phyloP scores from a whole-genome alignment of 208 protist species.

The Naegleria fowleri region DNA sequence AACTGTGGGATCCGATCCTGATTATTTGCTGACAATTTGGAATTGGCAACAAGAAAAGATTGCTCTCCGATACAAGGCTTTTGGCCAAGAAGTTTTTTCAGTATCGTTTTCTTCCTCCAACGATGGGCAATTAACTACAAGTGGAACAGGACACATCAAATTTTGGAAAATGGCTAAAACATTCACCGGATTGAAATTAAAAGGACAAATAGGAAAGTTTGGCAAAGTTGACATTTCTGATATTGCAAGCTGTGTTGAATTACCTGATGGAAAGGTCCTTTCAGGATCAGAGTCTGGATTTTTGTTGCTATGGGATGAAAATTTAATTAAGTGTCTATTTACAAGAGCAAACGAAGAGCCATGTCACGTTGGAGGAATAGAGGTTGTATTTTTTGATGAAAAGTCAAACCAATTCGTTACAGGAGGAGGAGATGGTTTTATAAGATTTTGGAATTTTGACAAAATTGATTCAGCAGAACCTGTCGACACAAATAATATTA shows the following conservation, averaged over 20 bases:
- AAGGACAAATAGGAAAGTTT: slow-evolving; percentile 93
- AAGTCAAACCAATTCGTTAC: slow-evolving; percentile 66
- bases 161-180: slow-evolving; percentile 96
- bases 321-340: slow-evolving; percentile 87
- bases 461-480: slow-evolving; percentile 82
- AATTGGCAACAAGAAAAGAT: slow-evolving; percentile 77
- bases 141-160: slow-evolving; percentile 89
- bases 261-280: slow-evolving; percentile 88
- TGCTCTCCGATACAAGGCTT: slow-evolving; percentile 89
- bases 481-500: slow-evolving; percentile 61
- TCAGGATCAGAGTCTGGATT: slow-evolving; percentile 84
- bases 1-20: slow-evolving; percentile 81
- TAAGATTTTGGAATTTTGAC: slow-evolving; percentile 83
- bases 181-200: slow-evolving; percentile 95
- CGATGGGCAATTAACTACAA: slow-evolving; percentile 80
- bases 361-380: slow-evolving; percentile 70
- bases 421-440: slow-evolving; percentile 86
- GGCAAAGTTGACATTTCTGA: slow-evolving; percentile 92
- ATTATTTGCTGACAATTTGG: slow-evolving; percentile 93
- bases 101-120: slow-evolving; percentile 82
- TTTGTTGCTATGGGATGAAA: slow-evolving; percentile 93
- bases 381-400: slow-evolving; percentile 57
- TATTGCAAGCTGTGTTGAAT: slow-evolving; percentile 77
- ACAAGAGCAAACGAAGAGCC: slow-evolving; percentile 39
- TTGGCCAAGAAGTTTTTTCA: slow-evolving; percentile 83